A percentile compares a stretch with the other conserved stretches of the same genome.
Conservation (phyloP, 208 protist species). For the Trypanosoma conorhini region DNA sequence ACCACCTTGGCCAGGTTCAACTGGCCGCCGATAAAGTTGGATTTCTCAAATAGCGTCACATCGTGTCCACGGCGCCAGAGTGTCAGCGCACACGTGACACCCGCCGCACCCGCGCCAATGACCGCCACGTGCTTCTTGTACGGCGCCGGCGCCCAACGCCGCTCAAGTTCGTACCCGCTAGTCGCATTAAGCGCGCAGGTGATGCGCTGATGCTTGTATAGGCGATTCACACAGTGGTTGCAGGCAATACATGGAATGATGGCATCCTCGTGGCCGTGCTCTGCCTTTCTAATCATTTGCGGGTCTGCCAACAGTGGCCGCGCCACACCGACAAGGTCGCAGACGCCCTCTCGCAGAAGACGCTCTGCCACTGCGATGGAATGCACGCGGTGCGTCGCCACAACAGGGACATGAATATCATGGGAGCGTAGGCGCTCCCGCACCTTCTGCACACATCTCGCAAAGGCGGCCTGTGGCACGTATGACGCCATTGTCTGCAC, state of each 20-base stretch:
- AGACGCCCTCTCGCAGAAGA: conserved; percentile 59
- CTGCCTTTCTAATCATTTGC: conserved; percentile 88
- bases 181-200: conserved; percentile 93
- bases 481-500: conserved; percentile 92
- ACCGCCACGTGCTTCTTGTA: conserved; percentile 84
- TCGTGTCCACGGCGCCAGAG: conserved; percentile 90
- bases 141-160: conserved; percentile 44
- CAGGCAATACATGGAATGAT: conserved; percentile 95
- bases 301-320: conserved; percentile 91
- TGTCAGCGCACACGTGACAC: conserved; percentile 88
- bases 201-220: conserved; percentile 87
- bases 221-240: conserved; percentile 95
- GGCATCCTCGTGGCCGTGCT: conserved; percentile 47
- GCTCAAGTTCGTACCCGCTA: conserved; percentile 88
- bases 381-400: conserved; percentile 93
- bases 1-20: conserved; percentile 94
- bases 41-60: conserved; percentile 90
- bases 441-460: conserved; percentile 68
- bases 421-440: conserved; percentile 47
- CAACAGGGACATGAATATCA: conserved; percentile 68
- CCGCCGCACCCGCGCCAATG: conserved; percentile 91
- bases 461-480: conserved; percentile 90
- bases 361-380: conserved; percentile 81
- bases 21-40: conserved; percentile 85
- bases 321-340: conserved; percentile 91